Conservation (phyloP, 2,329 filamentous ascomycete species). For the Fusarium acutatum region DNA sequence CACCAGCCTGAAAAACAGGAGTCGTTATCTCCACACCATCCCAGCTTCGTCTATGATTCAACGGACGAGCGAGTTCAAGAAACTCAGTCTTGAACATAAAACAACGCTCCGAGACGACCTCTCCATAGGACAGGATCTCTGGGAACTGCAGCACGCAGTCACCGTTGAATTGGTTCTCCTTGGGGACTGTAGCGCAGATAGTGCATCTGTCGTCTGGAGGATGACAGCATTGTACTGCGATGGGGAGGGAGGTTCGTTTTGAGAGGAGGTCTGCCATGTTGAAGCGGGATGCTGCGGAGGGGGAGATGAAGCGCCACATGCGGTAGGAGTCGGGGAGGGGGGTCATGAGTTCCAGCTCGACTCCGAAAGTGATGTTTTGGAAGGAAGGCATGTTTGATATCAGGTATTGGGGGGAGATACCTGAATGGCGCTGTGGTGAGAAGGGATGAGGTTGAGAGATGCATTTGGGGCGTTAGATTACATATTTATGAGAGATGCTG, state of each 20-base stretch:
- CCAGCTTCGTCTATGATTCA: constrained; percentile 2
- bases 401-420: not conserved
- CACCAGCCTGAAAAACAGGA: constrained; percentile 24
- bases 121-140: not conserved
- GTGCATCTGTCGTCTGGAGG: not conserved
- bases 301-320: not conserved
- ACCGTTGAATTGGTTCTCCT: not conserved
- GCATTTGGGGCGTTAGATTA: not conserved
- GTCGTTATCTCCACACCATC: constrained; percentile 32
- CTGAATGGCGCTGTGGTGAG: not conserved
- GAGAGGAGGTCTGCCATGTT: constrained; percentile 3
- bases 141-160: not conserved
- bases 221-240: constrained; percentile 13
- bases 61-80: not conserved
- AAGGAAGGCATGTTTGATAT: not conserved
- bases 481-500: not conserved
- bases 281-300: not conserved
- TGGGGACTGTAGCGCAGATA: not conserved
- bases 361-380: constrained; percentile 25
- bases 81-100: constrained; percentile 28
- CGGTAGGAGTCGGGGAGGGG: not conserved
- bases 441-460: not conserved
- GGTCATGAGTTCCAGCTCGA: constrained; percentile 38
- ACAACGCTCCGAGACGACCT: not conserved
- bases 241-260: not conserved